Evolutionary conservation across 345 rosid species (phyloP).

Genomic region (Arabis hirsuta): DNA sequence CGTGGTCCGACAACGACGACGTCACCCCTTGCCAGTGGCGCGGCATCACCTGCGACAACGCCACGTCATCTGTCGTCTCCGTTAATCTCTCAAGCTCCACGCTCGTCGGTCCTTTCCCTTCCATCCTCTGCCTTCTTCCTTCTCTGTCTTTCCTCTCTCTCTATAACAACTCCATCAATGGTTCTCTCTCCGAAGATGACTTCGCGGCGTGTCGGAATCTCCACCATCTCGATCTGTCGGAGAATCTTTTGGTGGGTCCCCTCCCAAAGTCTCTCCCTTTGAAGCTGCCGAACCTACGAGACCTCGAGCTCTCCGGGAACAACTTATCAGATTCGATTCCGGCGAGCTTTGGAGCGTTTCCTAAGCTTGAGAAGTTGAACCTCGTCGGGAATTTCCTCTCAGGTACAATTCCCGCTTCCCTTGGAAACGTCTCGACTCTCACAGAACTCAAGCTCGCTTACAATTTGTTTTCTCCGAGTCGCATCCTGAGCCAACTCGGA

Average conservation of each 20-base stretch:
- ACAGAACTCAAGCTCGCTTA: conserved; percentile 58
- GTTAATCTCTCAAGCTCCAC: conserved; percentile 55
- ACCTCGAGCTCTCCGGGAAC: conserved; percentile 53
- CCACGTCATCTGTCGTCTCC: conserved; percentile 50
- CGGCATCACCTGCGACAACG: conserved; percentile 64
- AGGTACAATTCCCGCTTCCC: conserved; percentile 56
- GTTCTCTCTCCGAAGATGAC: conserved; percentile 57
- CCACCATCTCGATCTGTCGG: conserved; percentile 45
- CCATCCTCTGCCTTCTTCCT: conserved; percentile 74
- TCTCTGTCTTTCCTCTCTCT: conserved; percentile 55
- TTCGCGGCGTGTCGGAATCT: conserved; percentile 59
- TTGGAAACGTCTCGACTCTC: conserved; percentile 70
- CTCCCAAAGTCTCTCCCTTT: conserved; percentile 65
- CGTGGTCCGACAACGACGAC: conserved; percentile 75
- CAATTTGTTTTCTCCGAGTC: conserved; percentile 60
- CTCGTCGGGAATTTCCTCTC: conserved; percentile 60
- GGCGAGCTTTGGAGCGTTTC: conserved; percentile 54
- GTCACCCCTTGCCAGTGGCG: conserved; percentile 73
- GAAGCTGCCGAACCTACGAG: conserved; percentile 49
- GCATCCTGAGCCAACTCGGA: conserved; percentile 55
- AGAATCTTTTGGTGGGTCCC: conserved; percentile 57
- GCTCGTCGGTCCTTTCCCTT: conserved; percentile 80
- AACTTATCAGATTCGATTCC: conserved; percentile 72
- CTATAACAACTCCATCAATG: conserved; percentile 59
- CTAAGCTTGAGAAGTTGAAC: conserved; percentile 54